Conservation (phyloP, 1,139 yeast species). For the Magnusiomyces fungicola region DNA sequence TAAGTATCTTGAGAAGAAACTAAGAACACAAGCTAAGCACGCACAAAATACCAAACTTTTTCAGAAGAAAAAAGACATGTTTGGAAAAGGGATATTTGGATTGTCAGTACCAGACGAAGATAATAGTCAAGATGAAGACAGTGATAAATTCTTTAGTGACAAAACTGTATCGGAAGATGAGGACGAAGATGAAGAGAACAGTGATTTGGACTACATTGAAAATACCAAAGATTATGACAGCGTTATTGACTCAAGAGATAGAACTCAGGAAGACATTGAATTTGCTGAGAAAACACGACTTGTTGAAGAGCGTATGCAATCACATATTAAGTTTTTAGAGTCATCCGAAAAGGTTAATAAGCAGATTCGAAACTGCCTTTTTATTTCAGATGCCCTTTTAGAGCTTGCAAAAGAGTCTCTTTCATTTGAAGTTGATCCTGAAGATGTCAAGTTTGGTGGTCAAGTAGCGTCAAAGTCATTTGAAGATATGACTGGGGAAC, state of each 20-base stretch:
- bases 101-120: neutral
- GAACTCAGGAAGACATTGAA: slow-evolving; percentile 9
- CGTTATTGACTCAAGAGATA: slow-evolving; percentile 9
- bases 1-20: slow-evolving; percentile 24
- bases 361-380: slow-evolving; percentile 21
- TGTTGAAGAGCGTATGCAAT: slow-evolving; percentile 19
- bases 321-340: slow-evolving; percentile 22
- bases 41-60: slow-evolving; percentile 16
- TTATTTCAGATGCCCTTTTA: slow-evolving; percentile 20
- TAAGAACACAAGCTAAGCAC: slow-evolving; percentile 21
- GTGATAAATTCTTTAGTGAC: slow-evolving; percentile 7
- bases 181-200: slow-evolving; percentile 8
- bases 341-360: slow-evolving; percentile 21
- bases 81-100: neutral
- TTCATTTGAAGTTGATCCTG: slow-evolving; percentile 20
- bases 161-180: slow-evolving; percentile 12
- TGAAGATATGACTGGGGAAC: neutral
- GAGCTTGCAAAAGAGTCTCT: slow-evolving; percentile 20
- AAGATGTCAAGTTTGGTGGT: slow-evolving; percentile 16
- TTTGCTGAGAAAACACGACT: slow-evolving; percentile 16
- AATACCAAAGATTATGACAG: slow-evolving; percentile 5
- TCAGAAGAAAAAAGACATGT: neutral
- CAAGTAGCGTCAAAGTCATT: neutral
- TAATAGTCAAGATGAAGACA: neutral
- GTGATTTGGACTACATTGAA: too few species aligned